Percentiles rank a stretch among this genome's conserved stretches.
These are phyloP conservation scores for Wickerhamiella musiphila DNA, from an alignment of 805 yeast genomes.

Conservation along the genomic window DNA sequence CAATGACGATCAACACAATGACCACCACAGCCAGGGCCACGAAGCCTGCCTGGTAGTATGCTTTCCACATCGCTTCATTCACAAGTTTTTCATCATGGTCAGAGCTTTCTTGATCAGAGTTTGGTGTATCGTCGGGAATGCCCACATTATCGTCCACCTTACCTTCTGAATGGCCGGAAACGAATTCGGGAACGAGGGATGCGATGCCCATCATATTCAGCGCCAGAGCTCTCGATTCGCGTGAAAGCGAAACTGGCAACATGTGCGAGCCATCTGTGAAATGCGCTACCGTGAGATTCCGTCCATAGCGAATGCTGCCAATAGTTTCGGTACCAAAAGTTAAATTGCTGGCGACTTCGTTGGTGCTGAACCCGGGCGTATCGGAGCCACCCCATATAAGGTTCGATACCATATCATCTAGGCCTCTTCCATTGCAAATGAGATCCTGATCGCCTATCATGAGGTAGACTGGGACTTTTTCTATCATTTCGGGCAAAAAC, in stretches of 20 bases:
- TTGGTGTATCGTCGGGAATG: background rate
- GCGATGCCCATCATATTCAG: constrained; percentile 35
- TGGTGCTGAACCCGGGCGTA: constrained; percentile 19
- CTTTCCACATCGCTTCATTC: constrained; percentile 21
- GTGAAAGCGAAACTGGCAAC: constrained; percentile 78
- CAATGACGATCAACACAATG: constrained; percentile 11
- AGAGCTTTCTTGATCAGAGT: constrained; percentile 2
- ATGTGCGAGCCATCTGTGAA: constrained; percentile 73
- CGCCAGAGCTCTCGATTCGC: constrained; percentile 49
- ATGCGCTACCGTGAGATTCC: constrained; percentile 61
- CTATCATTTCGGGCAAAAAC: constrained; percentile 48
- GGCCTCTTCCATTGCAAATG: constrained; percentile 71
- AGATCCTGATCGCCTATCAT: constrained; percentile 82
- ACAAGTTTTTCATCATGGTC: constrained; percentile 14
- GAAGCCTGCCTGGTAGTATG: constrained; percentile 24
- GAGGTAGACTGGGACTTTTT: constrained; percentile 41
- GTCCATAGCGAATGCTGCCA: constrained; percentile 35
- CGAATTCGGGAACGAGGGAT: constrained; percentile 10
- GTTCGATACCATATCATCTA: constrained; percentile 43
- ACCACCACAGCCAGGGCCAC: constrained; percentile 22
- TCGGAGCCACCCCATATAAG: constrained; percentile 44
- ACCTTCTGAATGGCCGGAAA: background rate
- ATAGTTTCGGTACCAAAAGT: constrained; percentile 26
- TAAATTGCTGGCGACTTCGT: constrained; percentile 26
- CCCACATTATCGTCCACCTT: background rate